Evolutionary conservation across 1,139 yeast species (phyloP), one percentile per base, ranked within the genome.

Genomic region (Debaryomycetaceae sp.): DNA sequence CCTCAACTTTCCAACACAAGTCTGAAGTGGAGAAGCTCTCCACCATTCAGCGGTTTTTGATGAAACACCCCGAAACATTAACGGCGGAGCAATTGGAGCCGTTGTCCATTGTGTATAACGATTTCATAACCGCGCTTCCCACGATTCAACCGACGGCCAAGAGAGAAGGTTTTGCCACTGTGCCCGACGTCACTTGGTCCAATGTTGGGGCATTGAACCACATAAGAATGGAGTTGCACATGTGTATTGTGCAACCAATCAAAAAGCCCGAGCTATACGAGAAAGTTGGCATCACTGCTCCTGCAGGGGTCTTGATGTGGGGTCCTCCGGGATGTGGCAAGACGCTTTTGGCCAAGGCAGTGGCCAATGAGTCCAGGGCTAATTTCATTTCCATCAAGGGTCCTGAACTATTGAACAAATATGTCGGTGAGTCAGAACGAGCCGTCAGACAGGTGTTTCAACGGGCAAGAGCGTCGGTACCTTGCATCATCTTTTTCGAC

Each of bases 291-390:
- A 89, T 91, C 23, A 77, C 88, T 33, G 96, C 96, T 0, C 97
- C 98, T 1, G 89, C 96, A 0, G 99, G 99, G 34, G 98, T 91
- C 1, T 62, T 91, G 14, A 72, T 91, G 68, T 91, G 98, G 98
- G 99, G 99, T 0, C 99, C 98, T 2, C 98, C 98, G 2, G 98
- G 98, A 15, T 91, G 97, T 63, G 98, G 98, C 70, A 91, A 91
- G 52, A 91, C 98, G 0, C 65, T 91, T 34, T 65, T 91, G 30
- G 98, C 97, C 1, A 91, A 91, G 50, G 98, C 97, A 0, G 97
- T 91, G 8, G 98, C 98, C 10, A 89, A 91, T 52, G 97, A 91
- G 57, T 85, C 96, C 1, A 74, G 94, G 34, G 97, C 97, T 6
- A 91, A 91, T 53, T 91, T 91, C 56, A 91, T 91, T 27, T 84